Evolutionary conservation across 2,329 filamentous ascomycete genomes (phyloP).

Genomic region (Verticillium zaregamsianum): DNA sequence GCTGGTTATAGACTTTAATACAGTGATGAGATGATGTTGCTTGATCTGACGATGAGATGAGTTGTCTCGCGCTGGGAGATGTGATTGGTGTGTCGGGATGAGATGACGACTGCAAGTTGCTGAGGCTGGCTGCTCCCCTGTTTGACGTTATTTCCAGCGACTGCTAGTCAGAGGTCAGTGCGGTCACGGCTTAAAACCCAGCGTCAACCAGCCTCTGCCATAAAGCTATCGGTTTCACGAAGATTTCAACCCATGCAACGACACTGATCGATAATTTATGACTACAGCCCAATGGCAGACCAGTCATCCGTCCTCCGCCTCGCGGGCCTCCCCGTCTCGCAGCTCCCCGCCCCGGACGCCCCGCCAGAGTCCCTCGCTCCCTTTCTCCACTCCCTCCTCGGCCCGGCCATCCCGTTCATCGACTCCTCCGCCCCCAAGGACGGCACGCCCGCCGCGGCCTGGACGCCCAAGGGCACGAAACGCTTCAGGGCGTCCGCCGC

Average conservation of each 20-base stretch:
- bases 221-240: too few species aligned
- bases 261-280: neutral
- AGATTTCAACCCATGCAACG: too few species aligned
- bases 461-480: slow-evolving; percentile 48
- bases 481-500: slow-evolving; percentile 43
- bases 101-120: neutral
- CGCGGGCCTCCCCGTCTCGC: slow-evolving; percentile 43
- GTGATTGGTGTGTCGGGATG: too few species aligned
- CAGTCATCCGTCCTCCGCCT: slow-evolving; percentile 38
- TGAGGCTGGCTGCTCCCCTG: too few species aligned
- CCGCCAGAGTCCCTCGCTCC: slow-evolving; percentile 38
- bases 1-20: slow-evolving; percentile 1
- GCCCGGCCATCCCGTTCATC: slow-evolving; percentile 58
- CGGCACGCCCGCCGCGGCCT: slow-evolving; percentile 25
- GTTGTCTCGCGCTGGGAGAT: too few species aligned
- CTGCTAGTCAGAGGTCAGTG: too few species aligned
- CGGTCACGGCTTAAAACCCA: too few species aligned
- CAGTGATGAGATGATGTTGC: neutral
- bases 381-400: slow-evolving; percentile 49
- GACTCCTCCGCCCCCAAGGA: slow-evolving; percentile 44
- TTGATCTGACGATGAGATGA: too few species aligned
- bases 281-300: slow-evolving; percentile 28
- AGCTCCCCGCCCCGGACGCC: slow-evolving; percentile 40
- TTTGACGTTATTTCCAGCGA: too few species aligned
- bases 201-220: too few species aligned